phyloP scores from a whole-genome alignment of 2,329 filamentous ascomycete species.

The Calonectria hongkongensis region DNA sequence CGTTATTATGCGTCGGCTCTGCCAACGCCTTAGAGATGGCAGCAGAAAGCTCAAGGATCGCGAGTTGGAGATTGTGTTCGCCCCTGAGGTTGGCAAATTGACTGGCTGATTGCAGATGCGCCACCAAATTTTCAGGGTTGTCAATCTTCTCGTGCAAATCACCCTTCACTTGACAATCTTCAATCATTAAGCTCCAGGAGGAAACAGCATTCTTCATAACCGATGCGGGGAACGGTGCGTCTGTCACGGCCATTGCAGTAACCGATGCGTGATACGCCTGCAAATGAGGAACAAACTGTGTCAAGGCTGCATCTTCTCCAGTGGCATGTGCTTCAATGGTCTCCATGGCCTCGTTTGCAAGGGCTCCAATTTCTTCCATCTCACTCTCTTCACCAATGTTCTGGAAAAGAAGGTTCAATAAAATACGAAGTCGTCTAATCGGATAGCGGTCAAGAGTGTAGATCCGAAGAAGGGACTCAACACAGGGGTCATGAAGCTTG shows the following conservation, averaged over 20 bases:
- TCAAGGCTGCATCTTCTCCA: conserved; percentile 67
- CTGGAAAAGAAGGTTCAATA: conserved; percentile 69
- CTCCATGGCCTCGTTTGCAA: conserved; percentile 62
- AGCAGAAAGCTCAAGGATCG: conserved; percentile 67
- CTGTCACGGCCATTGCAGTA: conserved; percentile 63
- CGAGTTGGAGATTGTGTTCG: conserved; percentile 66
- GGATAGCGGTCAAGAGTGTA: conserved; percentile 71
- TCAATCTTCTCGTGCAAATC: conserved; percentile 69
- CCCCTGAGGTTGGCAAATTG: conserved; percentile 73
- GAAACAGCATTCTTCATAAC: conserved; percentile 62
- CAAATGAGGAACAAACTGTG: conserved; percentile 69
- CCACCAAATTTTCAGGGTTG: conserved; percentile 68
- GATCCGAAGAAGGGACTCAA: conserved; percentile 68
- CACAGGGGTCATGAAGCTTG: conserved; percentile 66
- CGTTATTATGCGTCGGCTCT: conserved; percentile 60
- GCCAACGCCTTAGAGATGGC: conserved; percentile 62
- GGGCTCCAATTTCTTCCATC: conserved; percentile 61
- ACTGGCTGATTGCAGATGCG: conserved; percentile 69
- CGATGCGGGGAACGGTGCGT: conserved; percentile 55
- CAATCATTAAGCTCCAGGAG: conserved; percentile 67
- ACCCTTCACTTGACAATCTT: conserved; percentile 60
- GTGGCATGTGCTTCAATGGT: conserved; percentile 61
- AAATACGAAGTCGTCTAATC: conserved; percentile 70
- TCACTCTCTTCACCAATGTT: conserved; percentile 67
- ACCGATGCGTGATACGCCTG: conserved; percentile 67